Percentiles rank a stretch among this genome's conserved stretches.
Evolutionary conservation across 208 protist species (phyloP).

Genomic region (Wallacemonas collosoma): DNA sequence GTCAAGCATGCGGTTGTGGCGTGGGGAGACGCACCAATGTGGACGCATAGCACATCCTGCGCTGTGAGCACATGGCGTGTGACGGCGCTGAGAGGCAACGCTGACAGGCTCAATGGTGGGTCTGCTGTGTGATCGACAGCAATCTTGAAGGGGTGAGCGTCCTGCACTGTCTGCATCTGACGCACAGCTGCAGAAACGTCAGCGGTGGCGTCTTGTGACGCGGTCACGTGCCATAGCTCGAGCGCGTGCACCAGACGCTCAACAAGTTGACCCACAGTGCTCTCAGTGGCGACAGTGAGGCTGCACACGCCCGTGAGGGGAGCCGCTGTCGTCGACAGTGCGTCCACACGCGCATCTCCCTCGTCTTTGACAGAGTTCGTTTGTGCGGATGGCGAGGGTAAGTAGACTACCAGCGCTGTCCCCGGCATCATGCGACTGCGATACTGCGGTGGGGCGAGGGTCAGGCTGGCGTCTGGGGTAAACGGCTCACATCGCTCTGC

Average conservation of each 20-base stretch:
- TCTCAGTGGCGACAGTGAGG: conserved; percentile 44
- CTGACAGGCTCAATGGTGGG: neutral
- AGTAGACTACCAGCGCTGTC: conserved; percentile 22
- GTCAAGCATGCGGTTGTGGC: neutral
- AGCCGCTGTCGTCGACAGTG: neutral
- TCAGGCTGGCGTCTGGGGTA: conserved; percentile 25
- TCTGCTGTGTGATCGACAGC: neutral
- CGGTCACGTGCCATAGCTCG: neutral
- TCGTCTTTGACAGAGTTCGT: no score
- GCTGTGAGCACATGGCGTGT: conserved; percentile 2
- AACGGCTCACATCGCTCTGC: conserved; percentile 33
- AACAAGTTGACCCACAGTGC: conserved; percentile 63
- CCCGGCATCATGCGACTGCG: conserved; percentile 41
- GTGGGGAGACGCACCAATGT: no score
- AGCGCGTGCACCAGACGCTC: conserved; percentile 41
- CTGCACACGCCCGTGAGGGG: conserved; percentile 39
- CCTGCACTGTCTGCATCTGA: neutral
- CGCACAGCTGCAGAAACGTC: neutral
- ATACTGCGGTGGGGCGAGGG: conserved; percentile 46
- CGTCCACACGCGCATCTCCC: neutral
- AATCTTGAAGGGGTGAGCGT: conserved; percentile 3
- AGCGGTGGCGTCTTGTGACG: neutral
- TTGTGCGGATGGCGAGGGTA: neutral
- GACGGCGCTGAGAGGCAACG: conserved; percentile 2
- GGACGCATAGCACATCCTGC: conserved; percentile 1